Base-by-base conservation (phyloP, 306 rosid species). In the Glycine latifolia region DNA sequence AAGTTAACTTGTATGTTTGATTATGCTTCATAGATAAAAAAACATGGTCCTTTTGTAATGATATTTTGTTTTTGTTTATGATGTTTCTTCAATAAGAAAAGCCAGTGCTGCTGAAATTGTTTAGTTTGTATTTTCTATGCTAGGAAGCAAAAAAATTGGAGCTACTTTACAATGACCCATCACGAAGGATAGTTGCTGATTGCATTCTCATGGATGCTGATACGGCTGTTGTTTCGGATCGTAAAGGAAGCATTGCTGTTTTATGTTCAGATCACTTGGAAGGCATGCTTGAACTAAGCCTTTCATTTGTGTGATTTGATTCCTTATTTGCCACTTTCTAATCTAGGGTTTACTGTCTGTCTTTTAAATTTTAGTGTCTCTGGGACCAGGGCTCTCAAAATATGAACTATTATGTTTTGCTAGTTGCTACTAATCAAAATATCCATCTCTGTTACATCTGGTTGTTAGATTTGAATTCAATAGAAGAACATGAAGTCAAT, bases 181-280 rank as follows among this genome's bases (percentile, higher is more conserved):
- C 89, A 31, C 89, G 59, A 81, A 93, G 99, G 88, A n/a, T 95
- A 87, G 97, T 95, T 82, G 99, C 97, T 78, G 95, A 93, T 87
- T 95, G 97, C 87, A 80, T 88, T 87, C 95, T 93, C 77, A 85
- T 89, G 92, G 97, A 95, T 87, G 78, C 84, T 48, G 87, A 93
- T 76, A 93, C 95, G 0, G 97, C 97, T 77, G 88, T 93, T 85
- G 99, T 95, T 87, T 93, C 99, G 9, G 99, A 95, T 86, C 97
- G 97, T 16, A 91, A 90, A 89, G 99, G 99, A 80, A 87, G 97
- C 89, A 87, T 93, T 73, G 94, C 95, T 80, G 89, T 95, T 76
- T 89, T 95, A 79, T 88, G 88, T 82, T 81, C 97, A 70, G 91
- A 88, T 86, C 87, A 88, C 72, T 83, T 88, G 86, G 97, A 93